phyloP scores from a whole-genome alignment of 2,329 filamentous ascomycete species.

The Penicillium palitans region DNA sequence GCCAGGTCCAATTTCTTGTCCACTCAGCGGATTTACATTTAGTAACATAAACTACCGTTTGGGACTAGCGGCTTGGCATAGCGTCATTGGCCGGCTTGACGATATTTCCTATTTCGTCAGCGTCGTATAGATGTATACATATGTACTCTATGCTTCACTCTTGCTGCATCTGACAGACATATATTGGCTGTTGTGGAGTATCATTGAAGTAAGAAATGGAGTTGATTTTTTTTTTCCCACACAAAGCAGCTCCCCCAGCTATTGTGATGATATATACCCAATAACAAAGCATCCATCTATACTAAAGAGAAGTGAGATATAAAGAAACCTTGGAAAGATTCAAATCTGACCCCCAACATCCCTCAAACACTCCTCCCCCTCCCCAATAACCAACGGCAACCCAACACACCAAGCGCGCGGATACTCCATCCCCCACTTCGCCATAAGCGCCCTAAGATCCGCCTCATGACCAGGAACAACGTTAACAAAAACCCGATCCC shows the following conservation, averaged over 20 bases:
- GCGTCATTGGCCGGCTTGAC: neutral
- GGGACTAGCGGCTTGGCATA: conserved; percentile 29
- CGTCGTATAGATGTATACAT: neutral
- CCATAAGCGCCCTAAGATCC: conserved; percentile 33
- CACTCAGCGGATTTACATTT: conserved; percentile 38
- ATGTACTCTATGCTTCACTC: neutral
- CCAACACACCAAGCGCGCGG: conserved; percentile 28
- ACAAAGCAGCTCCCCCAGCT: neutral
- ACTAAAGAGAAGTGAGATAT: neutral
- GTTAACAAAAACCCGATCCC: conserved; percentile 40
- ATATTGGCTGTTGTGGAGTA: neutral
- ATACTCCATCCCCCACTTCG: conserved; percentile 35
- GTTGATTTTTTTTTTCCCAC: neutral
- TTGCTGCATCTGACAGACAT: neutral
- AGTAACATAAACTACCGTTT: conserved; percentile 37
- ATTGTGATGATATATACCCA: neutral
- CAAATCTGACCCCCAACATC: conserved; percentile 16
- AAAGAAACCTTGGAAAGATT: neutral
- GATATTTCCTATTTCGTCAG: neutral
- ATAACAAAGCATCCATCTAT: neutral
- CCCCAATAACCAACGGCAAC: conserved; percentile 14
- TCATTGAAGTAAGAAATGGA: neutral
- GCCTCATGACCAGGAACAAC: conserved; percentile 37
- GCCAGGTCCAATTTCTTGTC: conserved; percentile 10
- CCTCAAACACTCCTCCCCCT: conserved; percentile 12